Evolutionary conservation across 2,329 filamentous ascomycete genomes (phyloP), one percentile per base, ranked within the genome.

Genomic region (Teratosphaeria gauchensis): DNA sequence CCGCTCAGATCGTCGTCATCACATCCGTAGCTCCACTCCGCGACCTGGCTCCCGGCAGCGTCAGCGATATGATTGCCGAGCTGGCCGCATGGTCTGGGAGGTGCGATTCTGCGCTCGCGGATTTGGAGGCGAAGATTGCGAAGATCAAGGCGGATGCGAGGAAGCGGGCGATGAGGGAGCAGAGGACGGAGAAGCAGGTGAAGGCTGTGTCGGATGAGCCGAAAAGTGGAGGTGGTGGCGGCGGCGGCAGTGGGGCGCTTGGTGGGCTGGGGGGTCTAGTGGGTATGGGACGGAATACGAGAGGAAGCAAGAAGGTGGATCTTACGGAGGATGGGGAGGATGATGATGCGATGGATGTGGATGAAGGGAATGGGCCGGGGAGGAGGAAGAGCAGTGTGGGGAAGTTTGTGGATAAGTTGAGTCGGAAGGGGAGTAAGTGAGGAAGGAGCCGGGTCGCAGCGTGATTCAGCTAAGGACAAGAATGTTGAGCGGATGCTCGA

Each of bases 11-110:
- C 61, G 87, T 97, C 24, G 83, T 87, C 69, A 85, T 97, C 57
- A 87, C 86, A 55, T 87, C 88, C 61, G 85, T 96, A 33, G 85
- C 92, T 0, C 88, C 94, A 0, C 83, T 96, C 1, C 90, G 94
- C 21, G 94, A 99, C 72, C 83, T 96, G 1, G 82, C 84, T 1
- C 90, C 91, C 0, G 84, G 84, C 59, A 84, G 86, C 58, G 81
- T 96, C 12, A 82, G 85, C 0, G 74, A 76, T 1, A 86, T 96
- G 76, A 81, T 90, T 31, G 72, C 75, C 2, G 82, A 85, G 12
- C 81, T 99, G 11, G 78, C 80, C 32, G 80, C 81, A 58, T 99
- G 92, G 92, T 85, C 87, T 56, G 77, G 75, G n/a, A 85, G 91
- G 59, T 97, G 92, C 77, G 82, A 84, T 5, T 75, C 79, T 3